phyloP scores from a whole-genome alignment of 176 grass and related monocot species.

The Elaeis guineensis region DNA sequence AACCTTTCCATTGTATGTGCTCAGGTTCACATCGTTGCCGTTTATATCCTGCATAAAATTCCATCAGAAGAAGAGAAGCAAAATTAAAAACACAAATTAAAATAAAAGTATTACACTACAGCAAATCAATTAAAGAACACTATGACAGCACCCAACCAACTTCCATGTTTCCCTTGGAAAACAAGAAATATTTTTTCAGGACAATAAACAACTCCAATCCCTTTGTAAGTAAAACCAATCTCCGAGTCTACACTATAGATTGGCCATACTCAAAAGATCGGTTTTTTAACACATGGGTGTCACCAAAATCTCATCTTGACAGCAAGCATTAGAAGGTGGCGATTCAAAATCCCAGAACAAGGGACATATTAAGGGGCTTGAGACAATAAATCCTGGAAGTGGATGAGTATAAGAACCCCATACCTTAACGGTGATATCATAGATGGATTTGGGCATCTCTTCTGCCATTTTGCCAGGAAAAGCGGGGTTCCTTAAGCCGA shows the following conservation, averaged over 20 bases:
- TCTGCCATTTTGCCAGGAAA: slow-evolving; percentile 23
- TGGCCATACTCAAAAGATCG: too few species aligned
- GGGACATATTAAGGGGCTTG: too few species aligned
- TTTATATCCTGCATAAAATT: slow-evolving; percentile 34
- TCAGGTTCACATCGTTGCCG: slow-evolving; percentile 36
- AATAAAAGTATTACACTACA: not conserved
- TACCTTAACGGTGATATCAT: slow-evolving; percentile 49
- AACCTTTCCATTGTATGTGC: slow-evolving; percentile 50
- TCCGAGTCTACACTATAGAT: too few species aligned
- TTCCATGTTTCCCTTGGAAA: too few species aligned
- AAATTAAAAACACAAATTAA: not conserved
- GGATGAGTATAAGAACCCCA: not conserved
- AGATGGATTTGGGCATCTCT: slow-evolving; percentile 31
- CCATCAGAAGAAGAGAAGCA: not conserved
- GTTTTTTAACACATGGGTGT: too few species aligned
- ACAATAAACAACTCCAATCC: not conserved
- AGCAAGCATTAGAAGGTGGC: too few species aligned
- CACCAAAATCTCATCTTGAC: too few species aligned
- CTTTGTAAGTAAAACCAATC: too few species aligned
- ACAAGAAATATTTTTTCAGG: not conserved
- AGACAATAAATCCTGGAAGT: too few species aligned
- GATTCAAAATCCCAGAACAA: too few species aligned
- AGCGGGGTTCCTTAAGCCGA: too few species aligned
- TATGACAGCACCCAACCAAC: too few species aligned
- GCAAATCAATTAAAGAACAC: not conserved